Conservation (phyloP, 108 stramenopile genomes). For the Cylindrotheca fusiformis region DNA sequence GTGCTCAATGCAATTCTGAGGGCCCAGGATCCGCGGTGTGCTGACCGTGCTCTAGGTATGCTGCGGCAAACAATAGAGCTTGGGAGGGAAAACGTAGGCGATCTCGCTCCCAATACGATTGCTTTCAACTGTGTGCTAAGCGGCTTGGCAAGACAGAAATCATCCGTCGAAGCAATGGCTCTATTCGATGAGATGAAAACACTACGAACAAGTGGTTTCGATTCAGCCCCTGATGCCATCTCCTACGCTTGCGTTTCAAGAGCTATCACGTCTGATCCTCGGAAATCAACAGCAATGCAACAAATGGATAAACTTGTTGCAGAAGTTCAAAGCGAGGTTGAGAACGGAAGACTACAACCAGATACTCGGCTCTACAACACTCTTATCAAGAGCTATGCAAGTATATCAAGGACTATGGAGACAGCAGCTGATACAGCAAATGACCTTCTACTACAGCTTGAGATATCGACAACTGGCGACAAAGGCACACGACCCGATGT, state of each 20-base stretch:
- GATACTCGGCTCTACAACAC: constrained; percentile 6
- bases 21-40: not conserved
- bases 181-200: constrained; percentile 10
- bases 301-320: not conserved
- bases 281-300: not conserved
- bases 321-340: not conserved
- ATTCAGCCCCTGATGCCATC: not conserved
- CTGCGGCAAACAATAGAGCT: constrained; percentile 2
- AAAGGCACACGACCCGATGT: constrained; percentile 19
- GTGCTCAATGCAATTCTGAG: not conserved
- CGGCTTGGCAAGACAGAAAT: not conserved
- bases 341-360: not conserved
- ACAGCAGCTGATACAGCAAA: not conserved
- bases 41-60: not conserved
- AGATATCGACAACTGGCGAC: constrained; percentile 8
- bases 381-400: not conserved
- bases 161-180: not conserved
- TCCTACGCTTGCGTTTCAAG: not conserved
- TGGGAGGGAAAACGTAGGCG: not conserved
- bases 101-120: not conserved
- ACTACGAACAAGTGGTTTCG: not conserved
- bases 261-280: not conserved
- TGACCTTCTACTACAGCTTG: constrained; percentile 1
- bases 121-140: constrained; percentile 4
- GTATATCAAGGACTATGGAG: not conserved